Conservation (phyloP, 345 rosid genomes). For the Passiflora organensis region DNA sequence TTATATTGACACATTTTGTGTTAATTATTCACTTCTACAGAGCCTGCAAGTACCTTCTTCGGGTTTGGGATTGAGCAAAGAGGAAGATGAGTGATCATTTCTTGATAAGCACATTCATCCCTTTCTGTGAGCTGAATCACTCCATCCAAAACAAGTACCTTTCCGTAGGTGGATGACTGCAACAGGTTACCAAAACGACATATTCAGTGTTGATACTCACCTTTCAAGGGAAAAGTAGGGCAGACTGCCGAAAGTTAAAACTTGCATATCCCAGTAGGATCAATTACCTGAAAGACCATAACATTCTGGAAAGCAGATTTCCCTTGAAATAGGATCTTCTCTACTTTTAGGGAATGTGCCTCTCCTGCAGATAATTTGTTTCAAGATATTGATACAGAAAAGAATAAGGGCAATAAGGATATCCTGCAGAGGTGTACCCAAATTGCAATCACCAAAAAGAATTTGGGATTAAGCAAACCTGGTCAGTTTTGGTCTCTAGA, state of each 20-base stretch:
- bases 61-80: conserved; percentile 87
- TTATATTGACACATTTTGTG: conserved; percentile 1
- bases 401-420: too few species aligned
- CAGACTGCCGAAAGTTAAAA: background rate
- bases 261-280: background rate
- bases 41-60: conserved; percentile 50
- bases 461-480: too few species aligned
- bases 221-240: background rate
- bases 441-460: too few species aligned
- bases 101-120: conserved; percentile 98
- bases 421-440: too few species aligned
- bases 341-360: conserved; percentile 91
- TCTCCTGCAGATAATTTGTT: conserved; percentile 80
- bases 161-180: conserved; percentile 93
- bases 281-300: conserved; percentile 79
- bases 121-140: conserved; percentile 94
- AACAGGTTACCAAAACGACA: background rate
- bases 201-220: background rate
- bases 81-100: conserved; percentile 96
- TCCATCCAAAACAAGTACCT: conserved; percentile 91
- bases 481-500: too few species aligned
- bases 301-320: conserved; percentile 89
- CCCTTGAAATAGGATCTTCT: conserved; percentile 69
- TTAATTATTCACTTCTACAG: background rate
- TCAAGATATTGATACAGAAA: too few species aligned